phyloP scores from a whole-genome alignment of 2,329 filamentous ascomycete genomes.

The Talaromyces atroroseus region DNA sequence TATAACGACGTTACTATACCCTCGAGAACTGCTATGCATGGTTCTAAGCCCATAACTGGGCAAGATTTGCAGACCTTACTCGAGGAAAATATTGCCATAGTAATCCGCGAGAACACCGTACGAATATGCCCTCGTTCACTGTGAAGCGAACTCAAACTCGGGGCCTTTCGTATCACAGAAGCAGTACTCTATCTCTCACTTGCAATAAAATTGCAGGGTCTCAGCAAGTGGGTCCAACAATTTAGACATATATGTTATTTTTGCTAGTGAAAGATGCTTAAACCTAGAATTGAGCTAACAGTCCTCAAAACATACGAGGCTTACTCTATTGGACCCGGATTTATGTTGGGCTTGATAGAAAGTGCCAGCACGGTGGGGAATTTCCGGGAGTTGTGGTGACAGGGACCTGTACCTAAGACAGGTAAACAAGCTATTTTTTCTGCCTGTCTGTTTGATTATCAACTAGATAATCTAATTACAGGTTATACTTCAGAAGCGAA shows the following conservation, averaged over 20 bases:
- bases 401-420: too few species aligned
- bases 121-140: background rate
- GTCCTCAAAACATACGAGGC: background rate
- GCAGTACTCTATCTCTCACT: background rate
- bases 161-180: background rate
- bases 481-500: too few species aligned
- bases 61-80: background rate
- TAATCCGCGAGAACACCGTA: background rate
- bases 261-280: background rate
- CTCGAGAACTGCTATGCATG: background rate
- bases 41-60: background rate
- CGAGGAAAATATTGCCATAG: background rate
- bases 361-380: too few species aligned
- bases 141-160: background rate
- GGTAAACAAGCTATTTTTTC: too few species aligned
- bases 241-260: background rate
- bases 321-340: background rate
- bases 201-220: conserved; percentile 2
- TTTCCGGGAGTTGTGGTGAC: too few species aligned
- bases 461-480: too few species aligned
- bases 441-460: too few species aligned
- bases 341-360: too few species aligned
- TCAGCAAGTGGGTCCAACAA: background rate
- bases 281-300: background rate
- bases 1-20: too few species aligned